Evolutionary conservation across 2,329 filamentous ascomycete genomes (phyloP), one percentile per base, ranked within the genome.

Genomic region (Purpureocillium lavendulum): DNA sequence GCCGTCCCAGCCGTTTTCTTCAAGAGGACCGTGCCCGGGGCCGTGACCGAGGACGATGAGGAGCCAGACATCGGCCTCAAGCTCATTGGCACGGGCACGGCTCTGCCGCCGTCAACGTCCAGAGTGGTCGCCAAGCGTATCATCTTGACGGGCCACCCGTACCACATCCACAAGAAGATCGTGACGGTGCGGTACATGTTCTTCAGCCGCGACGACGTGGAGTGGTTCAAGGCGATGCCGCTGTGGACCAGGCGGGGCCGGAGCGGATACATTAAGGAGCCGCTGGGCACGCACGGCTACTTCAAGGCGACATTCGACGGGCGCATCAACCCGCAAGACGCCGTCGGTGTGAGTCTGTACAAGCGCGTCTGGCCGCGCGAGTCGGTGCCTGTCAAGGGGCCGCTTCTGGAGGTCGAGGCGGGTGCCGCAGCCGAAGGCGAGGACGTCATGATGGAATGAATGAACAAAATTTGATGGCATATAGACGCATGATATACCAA

Each of bases 121-220:
- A 82, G 92, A 30, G 83, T 98, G 40, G 80, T 98, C 44, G 89
- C 90, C 53, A 98, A 98, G 68, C 83, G 92, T 38, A 81, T 94
- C 51, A 86, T 97, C 48, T 73, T 98, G 41, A 95, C 92, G 0
- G 94, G 92, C 13, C 90, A 98, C 58, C 92, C 94, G 0, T 96
- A 87, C 74, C 95, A 98, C 69, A 98, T 98, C 60, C 87, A 98
- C 77, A 96, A 95, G 75, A 88, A 84, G 64, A 73, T 98, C 17
- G 92, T 98, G 43, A 98, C 94, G 1, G 82, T 98, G 35, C 83
- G 92, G 24, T 98, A 98, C 75, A 98, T 98, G 94, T 98, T 98
- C 75, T 98, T 98, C 79, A 94, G 90, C 69, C 73, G 84, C 36
- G 87, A 90, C 54, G 94, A 98, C 49, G 87, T 98, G 26, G 80